These are phyloP conservation scores for Trichoderma lentiforme DNA, from an alignment of 2,329 filamentous ascomycete species.

Conservation along the genomic window DNA sequence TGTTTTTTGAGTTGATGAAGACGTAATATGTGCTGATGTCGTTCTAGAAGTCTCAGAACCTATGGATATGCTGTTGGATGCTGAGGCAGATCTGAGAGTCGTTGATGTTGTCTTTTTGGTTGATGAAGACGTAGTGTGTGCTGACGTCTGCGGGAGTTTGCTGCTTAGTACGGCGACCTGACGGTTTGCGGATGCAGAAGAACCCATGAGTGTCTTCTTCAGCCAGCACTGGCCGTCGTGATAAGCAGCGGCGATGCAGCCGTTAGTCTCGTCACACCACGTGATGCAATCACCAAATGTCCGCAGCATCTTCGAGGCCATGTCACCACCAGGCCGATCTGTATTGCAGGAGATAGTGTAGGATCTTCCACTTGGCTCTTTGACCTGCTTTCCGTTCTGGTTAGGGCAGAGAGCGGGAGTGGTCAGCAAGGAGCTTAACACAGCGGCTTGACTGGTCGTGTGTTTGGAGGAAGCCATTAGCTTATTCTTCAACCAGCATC, in stretches of 20 bases:
- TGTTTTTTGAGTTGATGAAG: neutral
- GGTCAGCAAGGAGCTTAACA: neutral
- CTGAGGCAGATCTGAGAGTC: neutral
- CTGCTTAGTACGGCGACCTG: conserved; percentile 1
- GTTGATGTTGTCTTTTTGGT: neutral
- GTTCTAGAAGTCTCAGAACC: too few relatives aligned
- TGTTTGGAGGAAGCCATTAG: neutral
- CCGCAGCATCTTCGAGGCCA: neutral
- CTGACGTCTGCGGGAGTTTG: conserved; percentile 1
- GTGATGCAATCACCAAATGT: neutral
- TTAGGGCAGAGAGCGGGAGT: neutral
- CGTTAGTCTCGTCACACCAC: neutral
- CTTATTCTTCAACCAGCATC: neutral
- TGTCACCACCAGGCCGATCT: neutral
- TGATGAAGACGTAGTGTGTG: neutral
- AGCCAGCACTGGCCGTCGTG: neutral
- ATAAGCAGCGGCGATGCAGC: neutral
- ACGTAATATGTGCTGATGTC: neutral
- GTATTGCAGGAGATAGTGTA: neutral
- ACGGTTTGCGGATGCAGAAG: neutral
- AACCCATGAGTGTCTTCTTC: neutral
- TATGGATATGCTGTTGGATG: neutral
- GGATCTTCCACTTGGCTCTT: neutral
- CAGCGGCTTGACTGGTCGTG: neutral
- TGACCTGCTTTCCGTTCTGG: conserved; percentile 1